Conservation (phyloP, 768 basidiomycete species). For the Suillus hirtellus region DNA sequence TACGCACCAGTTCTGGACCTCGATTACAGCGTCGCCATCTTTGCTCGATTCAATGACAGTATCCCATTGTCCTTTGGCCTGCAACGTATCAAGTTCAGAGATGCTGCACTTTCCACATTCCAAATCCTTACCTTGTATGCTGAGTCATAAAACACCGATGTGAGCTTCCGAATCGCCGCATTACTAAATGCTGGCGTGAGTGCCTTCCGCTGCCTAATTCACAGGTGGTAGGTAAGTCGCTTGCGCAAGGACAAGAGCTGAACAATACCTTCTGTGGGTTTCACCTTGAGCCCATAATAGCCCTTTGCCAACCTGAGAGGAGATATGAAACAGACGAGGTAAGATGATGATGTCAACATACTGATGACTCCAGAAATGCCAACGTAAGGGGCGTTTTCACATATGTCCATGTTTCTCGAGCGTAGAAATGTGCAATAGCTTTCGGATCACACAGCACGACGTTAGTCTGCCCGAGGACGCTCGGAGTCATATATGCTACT, state of each 20-base stretch:
- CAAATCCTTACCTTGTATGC: slow-evolving; percentile 39
- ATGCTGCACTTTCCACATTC: neutral
- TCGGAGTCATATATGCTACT: slow-evolving; percentile 17
- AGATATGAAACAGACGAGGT: neutral
- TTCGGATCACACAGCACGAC: slow-evolving; percentile 43
- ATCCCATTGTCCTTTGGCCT: slow-evolving; percentile 35
- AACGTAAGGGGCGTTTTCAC: slow-evolving; percentile 37
- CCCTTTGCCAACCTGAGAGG: slow-evolving; percentile 28
- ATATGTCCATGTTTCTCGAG: slow-evolving; percentile 35
- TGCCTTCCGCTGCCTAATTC: slow-evolving; percentile 35
- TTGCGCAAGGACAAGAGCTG: neutral
- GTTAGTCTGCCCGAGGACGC: slow-evolving; percentile 13
- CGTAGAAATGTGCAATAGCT: slow-evolving; percentile 49
- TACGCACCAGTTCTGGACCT: slow-evolving; percentile 36
- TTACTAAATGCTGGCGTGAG: slow-evolving; percentile 44
- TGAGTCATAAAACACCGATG: slow-evolving; percentile 41
- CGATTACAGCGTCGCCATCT: slow-evolving; percentile 30
- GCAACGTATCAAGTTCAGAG: neutral
- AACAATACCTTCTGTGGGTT: neutral
- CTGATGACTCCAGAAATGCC: slow-evolving; percentile 29
- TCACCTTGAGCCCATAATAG: slow-evolving; percentile 27
- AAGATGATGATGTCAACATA: slow-evolving; percentile 5
- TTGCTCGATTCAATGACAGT: slow-evolving; percentile 24
- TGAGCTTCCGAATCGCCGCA: slow-evolving; percentile 38
- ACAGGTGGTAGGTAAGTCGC: neutral